Base-by-base conservation (phyloP, 2,329 filamentous ascomycete genomes). In the Thielaviopsis ethacetica region DNA sequence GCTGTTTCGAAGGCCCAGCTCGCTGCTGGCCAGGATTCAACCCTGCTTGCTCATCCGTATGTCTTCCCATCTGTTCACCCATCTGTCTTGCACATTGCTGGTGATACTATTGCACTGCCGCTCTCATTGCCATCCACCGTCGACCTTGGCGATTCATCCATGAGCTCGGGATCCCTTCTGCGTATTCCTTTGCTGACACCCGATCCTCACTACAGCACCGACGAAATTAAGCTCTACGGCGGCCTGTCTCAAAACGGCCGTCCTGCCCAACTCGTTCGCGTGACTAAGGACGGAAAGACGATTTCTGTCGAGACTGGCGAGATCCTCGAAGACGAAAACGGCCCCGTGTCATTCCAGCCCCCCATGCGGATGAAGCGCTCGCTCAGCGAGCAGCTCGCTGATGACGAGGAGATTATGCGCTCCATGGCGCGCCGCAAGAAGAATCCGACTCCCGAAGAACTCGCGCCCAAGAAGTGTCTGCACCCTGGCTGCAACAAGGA, bases 381-480 rank as follows among this genome's bases (percentile, higher is more conserved):
- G n/a, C 71, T 82, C 63, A 84, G 81, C 65, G 74, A 88, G 66
- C 81, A 85, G 66, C 78, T 82, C 17, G 82, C 85, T 64, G 88
- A 94, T 64, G 87, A 91, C 61, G 89, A 89, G 65, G 84, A 85
- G 65, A 86, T 90, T 63, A 82, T 85, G 72, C 88, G 91, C 55
- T 97, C 91, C 49, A 97, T 96, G 91, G 91, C 91, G 60, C 86
- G 91, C 61, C 85, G 90, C 64, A 94, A 94, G 81, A 95, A 95
- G 81, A 91, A 91, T 62, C 88, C 89, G 41, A 85, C 83, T 56
- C 85, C 87, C 5, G 88, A 91, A 71, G 86, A 94, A 70, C 82
- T 91, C 55, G 83, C 88, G 54, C 86, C 82, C 59, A 84, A 91
- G 72, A 82, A 82, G 66, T 95, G 89, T 76, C 79, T 79, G 63